Conservation (phyloP, 2,329 filamentous ascomycete genomes). For the Furcasterigmium furcatum region DNA sequence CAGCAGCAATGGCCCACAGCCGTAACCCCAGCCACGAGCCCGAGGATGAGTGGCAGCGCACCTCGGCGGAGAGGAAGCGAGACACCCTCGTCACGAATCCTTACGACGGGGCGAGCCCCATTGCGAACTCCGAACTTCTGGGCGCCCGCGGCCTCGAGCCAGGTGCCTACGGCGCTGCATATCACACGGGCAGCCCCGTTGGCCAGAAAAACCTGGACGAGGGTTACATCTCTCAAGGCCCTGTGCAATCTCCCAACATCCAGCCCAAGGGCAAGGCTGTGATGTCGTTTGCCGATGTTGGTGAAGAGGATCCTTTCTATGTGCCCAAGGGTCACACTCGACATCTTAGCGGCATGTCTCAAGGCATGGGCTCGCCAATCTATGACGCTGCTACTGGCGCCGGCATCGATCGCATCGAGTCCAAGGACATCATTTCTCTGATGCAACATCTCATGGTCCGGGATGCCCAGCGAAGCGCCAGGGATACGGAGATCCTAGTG, state of each 20-base stretch:
- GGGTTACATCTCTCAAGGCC: conserved; percentile 81
- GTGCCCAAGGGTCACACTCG: conserved; percentile 52
- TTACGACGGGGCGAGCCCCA: conserved; percentile 62
- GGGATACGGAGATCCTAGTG: conserved; percentile 94
- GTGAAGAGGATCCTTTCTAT: conserved; percentile 66
- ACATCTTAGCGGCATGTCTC: conserved; percentile 83
- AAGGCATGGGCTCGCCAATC: conserved; percentile 84
- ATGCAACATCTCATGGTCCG: conserved; percentile 99
- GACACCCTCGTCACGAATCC: conserved; percentile 66
- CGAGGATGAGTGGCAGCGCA: conserved; percentile 63
- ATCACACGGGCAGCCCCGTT: conserved; percentile 53
- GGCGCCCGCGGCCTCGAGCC: conserved; percentile 30
- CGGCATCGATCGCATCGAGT: conserved; percentile 88
- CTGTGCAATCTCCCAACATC: conserved; percentile 51
- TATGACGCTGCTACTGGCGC: conserved; percentile 87
- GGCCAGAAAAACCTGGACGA: conserved; percentile 70
- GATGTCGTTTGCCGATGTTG: conserved; percentile 28
- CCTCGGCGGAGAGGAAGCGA: conserved; percentile 60
- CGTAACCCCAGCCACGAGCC: conserved; percentile 54
- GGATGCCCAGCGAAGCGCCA: conserved; percentile 91
- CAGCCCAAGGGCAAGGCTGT: conserved; percentile 54
- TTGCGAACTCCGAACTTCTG: conserved; percentile 53
- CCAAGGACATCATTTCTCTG: conserved; percentile 91
- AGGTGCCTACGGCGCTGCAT: conserved; percentile 36
- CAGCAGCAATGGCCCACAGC: conserved; percentile 42